These are phyloP conservation scores for Fusarium sarcochroum DNA, from an alignment of 2,329 filamentous ascomycete species.

Conservation along the genomic window DNA sequence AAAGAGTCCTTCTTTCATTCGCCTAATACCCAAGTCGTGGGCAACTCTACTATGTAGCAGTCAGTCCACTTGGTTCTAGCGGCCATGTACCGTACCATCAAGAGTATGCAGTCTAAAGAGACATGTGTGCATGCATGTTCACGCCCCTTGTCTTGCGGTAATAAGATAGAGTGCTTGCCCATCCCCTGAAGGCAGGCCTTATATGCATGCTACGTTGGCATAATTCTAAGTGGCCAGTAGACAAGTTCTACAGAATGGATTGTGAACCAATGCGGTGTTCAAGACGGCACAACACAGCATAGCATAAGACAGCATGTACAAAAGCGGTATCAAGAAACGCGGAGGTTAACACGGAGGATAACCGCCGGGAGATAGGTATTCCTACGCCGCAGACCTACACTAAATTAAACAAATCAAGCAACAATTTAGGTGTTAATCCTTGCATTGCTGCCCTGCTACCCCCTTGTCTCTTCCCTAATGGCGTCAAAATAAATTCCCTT, in stretches of 20 bases:
- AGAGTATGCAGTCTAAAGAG: slow-evolving; percentile 4
- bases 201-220: slow-evolving; percentile 7
- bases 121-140: slow-evolving; percentile 7
- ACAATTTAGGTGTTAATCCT: slow-evolving; percentile 3
- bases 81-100: background rate
- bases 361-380: slow-evolving; percentile 20
- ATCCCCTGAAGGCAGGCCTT: slow-evolving; percentile 5
- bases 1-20: slow-evolving; percentile 1
- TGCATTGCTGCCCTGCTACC: background rate
- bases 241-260: background rate
- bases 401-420: slow-evolving; percentile 2
- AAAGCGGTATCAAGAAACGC: slow-evolving; percentile 3
- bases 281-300: slow-evolving; percentile 4
- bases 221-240: background rate
- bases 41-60: slow-evolving; percentile 11
- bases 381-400: slow-evolving; percentile 8
- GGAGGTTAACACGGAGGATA: slow-evolving; percentile 11
- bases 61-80: slow-evolving; percentile 15
- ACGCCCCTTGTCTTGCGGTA: background rate
- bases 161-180: slow-evolving; percentile 6
- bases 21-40: background rate
- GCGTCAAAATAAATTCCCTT: slow-evolving; percentile 23
- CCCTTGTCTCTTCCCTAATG: slow-evolving; percentile 6
- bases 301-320: background rate
- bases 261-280: background rate